These are phyloP conservation scores for Diplocarpon rosae DNA, from an alignment of 2,329 filamentous ascomycete species.

Conservation along the genomic window DNA sequence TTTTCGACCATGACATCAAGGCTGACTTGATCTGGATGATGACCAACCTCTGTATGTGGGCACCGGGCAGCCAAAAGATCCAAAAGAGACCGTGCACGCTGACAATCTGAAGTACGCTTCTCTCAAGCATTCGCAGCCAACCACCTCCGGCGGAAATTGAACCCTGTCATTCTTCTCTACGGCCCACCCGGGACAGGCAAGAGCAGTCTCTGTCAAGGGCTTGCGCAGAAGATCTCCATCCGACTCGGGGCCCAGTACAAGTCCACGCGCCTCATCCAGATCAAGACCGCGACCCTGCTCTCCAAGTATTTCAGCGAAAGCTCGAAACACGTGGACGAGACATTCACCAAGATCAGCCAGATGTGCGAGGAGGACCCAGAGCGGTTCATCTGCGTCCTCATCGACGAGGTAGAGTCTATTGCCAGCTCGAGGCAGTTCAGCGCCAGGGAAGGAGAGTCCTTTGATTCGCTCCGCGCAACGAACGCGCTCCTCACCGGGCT, in stretches of 20 bases:
- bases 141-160: constrained; percentile 88
- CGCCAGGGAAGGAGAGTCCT: constrained; percentile 18
- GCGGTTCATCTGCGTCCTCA: constrained; percentile 24
- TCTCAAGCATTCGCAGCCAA: constrained; percentile 5
- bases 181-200: constrained; percentile 84
- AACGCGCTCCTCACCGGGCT: constrained; percentile 26
- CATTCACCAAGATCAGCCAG: constrained; percentile 31
- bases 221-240: constrained; percentile 51
- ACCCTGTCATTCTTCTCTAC: constrained; percentile 84
- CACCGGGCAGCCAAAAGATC: not conserved
- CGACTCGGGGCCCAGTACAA: constrained; percentile 31
- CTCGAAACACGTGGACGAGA: constrained; percentile 31
- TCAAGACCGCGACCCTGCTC: constrained; percentile 34
- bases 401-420: constrained; percentile 28
- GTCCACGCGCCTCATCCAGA: constrained; percentile 31
- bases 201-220: constrained; percentile 91
- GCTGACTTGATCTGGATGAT: constrained; percentile 22
- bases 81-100: not conserved
- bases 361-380: constrained; percentile 19
- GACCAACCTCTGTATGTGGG: constrained; percentile 20
- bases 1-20: constrained; percentile 25
- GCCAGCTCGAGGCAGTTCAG: constrained; percentile 21
- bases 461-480: constrained; percentile 25
- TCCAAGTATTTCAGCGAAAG: constrained; percentile 39
- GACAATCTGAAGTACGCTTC: constrained; percentile 14